Evolutionary conservation across 192 early-diverging fungal species (phyloP), one percentile per base, ranked within the genome.

Genomic region (Thamnidium elegans): DNA sequence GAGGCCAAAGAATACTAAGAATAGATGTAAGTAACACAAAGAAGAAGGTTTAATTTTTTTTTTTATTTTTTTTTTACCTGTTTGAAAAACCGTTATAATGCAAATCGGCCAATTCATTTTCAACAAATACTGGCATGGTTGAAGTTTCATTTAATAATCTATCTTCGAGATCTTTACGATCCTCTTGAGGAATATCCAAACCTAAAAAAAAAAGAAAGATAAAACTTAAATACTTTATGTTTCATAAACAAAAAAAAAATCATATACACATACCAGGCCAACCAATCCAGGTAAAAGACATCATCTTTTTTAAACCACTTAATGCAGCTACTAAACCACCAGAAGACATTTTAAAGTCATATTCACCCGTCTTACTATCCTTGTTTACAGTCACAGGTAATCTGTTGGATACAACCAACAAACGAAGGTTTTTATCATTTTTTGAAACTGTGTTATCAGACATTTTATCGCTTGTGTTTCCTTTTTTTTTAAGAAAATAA

Each of bases 71-170:
- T 31, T 62, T 19, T 48, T 79, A 79, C 79, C 80, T 78, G 81
- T 99, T 99, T 26, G 94, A 95, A 81, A 99, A 98, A 5, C 98
- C 98, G 60, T 96, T 96, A 81, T 99, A 99, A 78, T 99, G 94
- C 70, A 83, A 83, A 74, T 97, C 93, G 11, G 96, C 98, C 8
- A 96, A 74, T 26, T 94, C 89, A 67, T 99, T 91, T 58, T 89
- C 84, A 58, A 99, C 80, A 78, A 97, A 98, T 31, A 99, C 94
- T 2, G 98, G 96, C 43, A 94, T 78, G 61, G 93, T 93, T 1
- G 90, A 90, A 73, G 95, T 87, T 54, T 92, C 83, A 19, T 87
- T 75, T 9, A 91, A 69, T n/a, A 97, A 80, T 39, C 85, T 74
- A 26, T 86, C 72, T 54, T 88, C 82, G 58, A 96, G 85, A 11